Evolutionary conservation across 2,329 filamentous ascomycete species (phyloP).

Genomic region (Drechslerella dactyloides): DNA sequence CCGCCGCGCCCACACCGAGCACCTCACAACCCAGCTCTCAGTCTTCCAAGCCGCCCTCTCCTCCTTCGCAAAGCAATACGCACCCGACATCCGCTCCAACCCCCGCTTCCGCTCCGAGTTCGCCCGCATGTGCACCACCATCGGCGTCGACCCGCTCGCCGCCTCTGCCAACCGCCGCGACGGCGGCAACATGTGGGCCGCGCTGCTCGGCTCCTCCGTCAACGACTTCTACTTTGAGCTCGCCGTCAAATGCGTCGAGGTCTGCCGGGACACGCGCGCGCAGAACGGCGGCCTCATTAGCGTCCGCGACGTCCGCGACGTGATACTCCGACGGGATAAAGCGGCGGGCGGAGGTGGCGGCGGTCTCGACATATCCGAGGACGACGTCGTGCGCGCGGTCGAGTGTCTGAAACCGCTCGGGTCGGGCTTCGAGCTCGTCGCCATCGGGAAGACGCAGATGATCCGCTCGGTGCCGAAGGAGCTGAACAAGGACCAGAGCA

Average conservation of each 20-base stretch:
- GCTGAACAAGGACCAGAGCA: slow-evolving; percentile 90
- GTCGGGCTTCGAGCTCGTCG: slow-evolving; percentile 82
- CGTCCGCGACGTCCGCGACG: slow-evolving; percentile 77
- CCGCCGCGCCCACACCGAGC: slow-evolving; percentile 81
- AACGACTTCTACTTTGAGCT: slow-evolving; percentile 99
- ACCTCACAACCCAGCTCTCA: slow-evolving; percentile 88
- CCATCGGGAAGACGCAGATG: slow-evolving; percentile 82
- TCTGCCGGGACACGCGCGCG: slow-evolving; percentile 81
- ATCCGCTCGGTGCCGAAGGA: slow-evolving; percentile 94
- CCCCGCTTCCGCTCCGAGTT: slow-evolving; percentile 96
- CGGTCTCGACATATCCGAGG: slow-evolving; percentile 61
- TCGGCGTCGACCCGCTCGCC: slow-evolving; percentile 94
- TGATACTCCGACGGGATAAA: slow-evolving; percentile 67
- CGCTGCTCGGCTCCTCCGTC: slow-evolving; percentile 86
- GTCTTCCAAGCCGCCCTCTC: slow-evolving; percentile 95
- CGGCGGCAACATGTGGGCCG: slow-evolving; percentile 80
- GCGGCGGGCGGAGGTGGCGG: slow-evolving; percentile 73
- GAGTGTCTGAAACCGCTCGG: slow-evolving; percentile 85
- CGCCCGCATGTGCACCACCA: slow-evolving; percentile 96
- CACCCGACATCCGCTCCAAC: slow-evolving; percentile 93
- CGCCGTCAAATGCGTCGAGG: slow-evolving; percentile 91
- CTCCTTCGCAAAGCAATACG: slow-evolving; percentile 93
- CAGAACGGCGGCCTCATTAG: slow-evolving; percentile 94
- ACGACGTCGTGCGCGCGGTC: slow-evolving; percentile 89
- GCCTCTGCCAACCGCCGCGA: slow-evolving; percentile 63